A percentile compares a stretch with the other conserved stretches of the same genome.
Evolutionary conservation across 2,329 filamentous ascomycete genomes (phyloP).

Genomic region (Mycosphaerella sp.): DNA sequence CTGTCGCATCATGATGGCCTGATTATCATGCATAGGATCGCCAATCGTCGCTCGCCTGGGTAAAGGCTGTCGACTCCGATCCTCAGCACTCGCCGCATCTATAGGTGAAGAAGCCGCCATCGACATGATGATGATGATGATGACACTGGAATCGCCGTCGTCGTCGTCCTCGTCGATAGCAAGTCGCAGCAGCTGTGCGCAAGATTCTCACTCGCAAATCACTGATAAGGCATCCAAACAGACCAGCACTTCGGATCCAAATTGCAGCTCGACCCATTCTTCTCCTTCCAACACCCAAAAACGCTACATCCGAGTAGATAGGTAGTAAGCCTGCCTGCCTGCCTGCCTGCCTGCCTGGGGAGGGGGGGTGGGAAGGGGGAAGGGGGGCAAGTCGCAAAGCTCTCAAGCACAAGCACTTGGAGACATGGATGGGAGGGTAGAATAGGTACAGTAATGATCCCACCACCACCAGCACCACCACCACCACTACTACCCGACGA

Average conservation of each 20-base stretch:
- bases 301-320: too few species aligned
- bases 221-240: slow-evolving; percentile 8
- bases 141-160: background rate
- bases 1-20: slow-evolving; percentile 11
- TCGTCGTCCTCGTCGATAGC: background rate
- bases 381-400: too few species aligned
- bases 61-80: slow-evolving; percentile 4
- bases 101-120: slow-evolving; percentile 9
- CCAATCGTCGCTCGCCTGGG: slow-evolving; percentile 19
- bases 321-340: too few species aligned
- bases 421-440: too few species aligned
- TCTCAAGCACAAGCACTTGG: too few species aligned
- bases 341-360: too few species aligned
- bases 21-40: slow-evolving; percentile 15
- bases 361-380: too few species aligned
- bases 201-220: slow-evolving; percentile 5
- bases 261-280: slow-evolving; percentile 1
- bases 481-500: background rate
- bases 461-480: too few species aligned
- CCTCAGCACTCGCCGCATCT: slow-evolving; percentile 6
- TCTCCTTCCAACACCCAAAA: background rate
- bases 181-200: background rate
- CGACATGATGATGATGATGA: slow-evolving; percentile 8
- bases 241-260: background rate
- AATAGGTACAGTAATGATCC: too few species aligned